Base-by-base conservation (phyloP, 108 stramenopile genomes). In the Cyclotella kingstonii region DNA sequence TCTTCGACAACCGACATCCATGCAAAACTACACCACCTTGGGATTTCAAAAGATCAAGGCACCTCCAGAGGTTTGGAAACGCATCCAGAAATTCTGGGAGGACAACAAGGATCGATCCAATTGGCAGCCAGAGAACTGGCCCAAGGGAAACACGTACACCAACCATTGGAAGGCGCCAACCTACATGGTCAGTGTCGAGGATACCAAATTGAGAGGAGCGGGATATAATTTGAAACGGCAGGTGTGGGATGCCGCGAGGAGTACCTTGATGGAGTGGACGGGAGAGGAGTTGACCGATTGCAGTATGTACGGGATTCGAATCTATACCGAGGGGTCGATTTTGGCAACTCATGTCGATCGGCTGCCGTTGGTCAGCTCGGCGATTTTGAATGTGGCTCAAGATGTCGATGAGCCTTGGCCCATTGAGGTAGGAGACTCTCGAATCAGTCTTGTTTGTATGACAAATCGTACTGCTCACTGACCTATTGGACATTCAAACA, bases 381-480 rank as follows among this genome's bases (percentile, higher is more conserved):
- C 90, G 1, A 97, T 97, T 57, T 70, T 96, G 43, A 93, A 93
- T 57, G 86, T 93, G 2, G 90, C 45, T 60, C 85, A 89, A 59
- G 93, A 96, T 69, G 83, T 94, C n/a, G 90, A 93, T 60, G 92
- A 97, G 66, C 88, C 88, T 15, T 90, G 96, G 96, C 90, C 88
- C 0, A 56, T 96, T 62, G 93, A 93, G 70, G 92, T n/a, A n/a
- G n/a, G n/a, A n/a, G n/a, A n/a, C n/a, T n/a, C n/a, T n/a, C n/a
- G n/a, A n/a, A n/a, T n/a, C n/a, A n/a, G n/a, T n/a, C n/a, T n/a
- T n/a, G n/a, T n/a, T n/a, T n/a, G n/a, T n/a, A n/a, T n/a, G n/a
- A n/a, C n/a, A n/a, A n/a, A n/a, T n/a, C n/a, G n/a, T n/a, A n/a
- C n/a, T n/a, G n/a, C n/a, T n/a, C n/a, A n/a, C n/a, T n/a, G n/a